Evolutionary conservation across 2,329 filamentous ascomycete genomes (phyloP), one percentile per base, ranked within the genome.

Genomic region (Aspergillus felis): DNA sequence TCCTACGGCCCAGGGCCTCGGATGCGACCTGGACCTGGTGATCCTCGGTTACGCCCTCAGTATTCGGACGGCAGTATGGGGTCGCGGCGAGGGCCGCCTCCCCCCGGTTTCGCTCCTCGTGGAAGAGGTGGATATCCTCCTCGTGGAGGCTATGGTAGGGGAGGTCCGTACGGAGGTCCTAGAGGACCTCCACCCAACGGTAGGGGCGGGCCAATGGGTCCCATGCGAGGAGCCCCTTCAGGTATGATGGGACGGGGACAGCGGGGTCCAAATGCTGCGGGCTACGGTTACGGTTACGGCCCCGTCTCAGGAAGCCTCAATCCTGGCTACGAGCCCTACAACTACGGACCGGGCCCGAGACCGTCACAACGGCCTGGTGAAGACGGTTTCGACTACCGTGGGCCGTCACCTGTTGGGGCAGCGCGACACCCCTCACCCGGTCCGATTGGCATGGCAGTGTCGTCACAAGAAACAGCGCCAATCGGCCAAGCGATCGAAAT

Each of bases 401-500:
- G 61, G 24, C 63, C 64, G n/a, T 66, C 64, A 14, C 56, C 64
- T n/a, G 53, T 54, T 10, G 59, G 54, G 5, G 57, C 58, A 9
- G 62, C 61, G 57, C 68, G 69, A 42, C 66, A 70, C 25, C 70
- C 68, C 9, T 73, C 73, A 17, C 71, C 71, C 1, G 67, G 67
- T 4, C 66, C 69, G 2, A 69, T 71, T 57, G 70, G 67, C 48
- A 73, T 73, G 70, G 69, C 70, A 2, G 57, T 71, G 7, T 70
- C 44, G 25, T 14, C 70, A 12, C 71, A 73, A 25, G 74, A 77
- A 27, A 66, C 66, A 14, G 69, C 68, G 41, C 68, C 74, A 14
- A 77, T 86, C 12, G 86, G 86, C 9, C 87, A 88, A 67, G 86
- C 88, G 2, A 83, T 92, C 54, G 91, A 94, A 71, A 92, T 95